Percentiles rank a stretch among this genome's conserved stretches.
Conservation (phyloP, 1,284 basidiomycete species). For the Waitea zeae region DNA sequence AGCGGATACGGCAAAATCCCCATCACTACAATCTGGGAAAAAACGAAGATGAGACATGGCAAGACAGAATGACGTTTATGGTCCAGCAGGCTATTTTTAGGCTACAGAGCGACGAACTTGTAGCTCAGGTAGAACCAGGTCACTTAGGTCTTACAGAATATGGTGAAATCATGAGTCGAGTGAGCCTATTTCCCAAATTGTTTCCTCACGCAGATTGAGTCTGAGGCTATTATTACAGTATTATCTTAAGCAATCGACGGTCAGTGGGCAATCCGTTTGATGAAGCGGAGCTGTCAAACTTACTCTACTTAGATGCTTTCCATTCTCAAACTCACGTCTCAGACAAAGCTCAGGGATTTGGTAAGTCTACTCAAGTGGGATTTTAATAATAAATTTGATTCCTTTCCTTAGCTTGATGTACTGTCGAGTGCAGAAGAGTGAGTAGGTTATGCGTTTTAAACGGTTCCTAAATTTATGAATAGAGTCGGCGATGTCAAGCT, state of each 20-base stretch:
- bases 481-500: conserved; percentile 53
- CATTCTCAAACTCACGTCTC: conserved; percentile 40
- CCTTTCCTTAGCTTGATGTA: conserved; percentile 34
- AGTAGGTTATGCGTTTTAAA: conserved; percentile 7
- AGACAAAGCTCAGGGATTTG: conserved; percentile 39
- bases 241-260: conserved; percentile 55
- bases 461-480: conserved; percentile 2
- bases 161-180: conserved; percentile 77
- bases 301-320: conserved; percentile 37
- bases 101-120: too few species aligned
- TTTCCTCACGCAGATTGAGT: conserved; percentile 3
- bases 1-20: conserved; percentile 73
- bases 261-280: conserved; percentile 12
- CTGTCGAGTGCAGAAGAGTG: conserved; percentile 57
- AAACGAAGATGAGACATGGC: conserved; percentile 41
- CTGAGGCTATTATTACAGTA: conserved; percentile 23
- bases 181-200: conserved; percentile 12
- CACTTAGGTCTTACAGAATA: too few species aligned
- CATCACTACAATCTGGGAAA: conserved; percentile 52
- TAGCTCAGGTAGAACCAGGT: too few species aligned
- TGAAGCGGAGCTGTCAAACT: not conserved
- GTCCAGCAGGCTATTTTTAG: too few species aligned
- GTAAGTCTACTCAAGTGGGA: conserved; percentile 20
- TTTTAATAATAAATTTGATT: conserved; percentile 2
- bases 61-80: too few species aligned